phyloP scores from a whole-genome alignment of 331 rosid genomes.

The Phaseolus coccineus region DNA sequence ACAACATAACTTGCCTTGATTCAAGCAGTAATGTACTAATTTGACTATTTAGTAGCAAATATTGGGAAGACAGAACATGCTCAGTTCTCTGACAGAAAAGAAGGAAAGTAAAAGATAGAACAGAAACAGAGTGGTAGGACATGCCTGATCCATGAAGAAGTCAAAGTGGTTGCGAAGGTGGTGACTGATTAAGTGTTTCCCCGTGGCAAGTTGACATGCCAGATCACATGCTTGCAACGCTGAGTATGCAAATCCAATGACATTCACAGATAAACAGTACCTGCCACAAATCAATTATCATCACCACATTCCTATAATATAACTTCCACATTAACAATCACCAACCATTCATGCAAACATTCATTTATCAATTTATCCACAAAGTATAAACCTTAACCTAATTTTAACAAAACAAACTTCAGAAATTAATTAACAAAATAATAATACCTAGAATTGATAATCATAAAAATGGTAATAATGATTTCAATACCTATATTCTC shows the following conservation, averaged over 20 bases:
- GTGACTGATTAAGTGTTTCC: slow-evolving; percentile 61
- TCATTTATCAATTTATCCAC: not conserved
- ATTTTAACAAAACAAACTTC: not conserved
- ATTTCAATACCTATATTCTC: slow-evolving; percentile 79
- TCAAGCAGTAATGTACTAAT: not conserved
- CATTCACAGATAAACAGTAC: slow-evolving; percentile 85
- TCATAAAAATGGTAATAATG: not conserved
- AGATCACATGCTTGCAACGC: slow-evolving; percentile 81
- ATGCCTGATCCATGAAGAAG: slow-evolving; percentile 95
- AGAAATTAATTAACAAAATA: slow-evolving; percentile 15
- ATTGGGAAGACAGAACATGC: not conserved
- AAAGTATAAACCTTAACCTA: not conserved
- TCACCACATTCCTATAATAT: too few relatives aligned
- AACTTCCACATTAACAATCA: not conserved
- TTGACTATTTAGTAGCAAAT: not conserved
- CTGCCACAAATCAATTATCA: slow-evolving; percentile 53
- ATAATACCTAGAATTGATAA: too few relatives aligned
- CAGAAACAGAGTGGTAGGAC: slow-evolving; percentile 41
- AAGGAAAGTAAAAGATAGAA: not conserved
- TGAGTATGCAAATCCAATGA: slow-evolving; percentile 76
- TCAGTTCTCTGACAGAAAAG: not conserved
- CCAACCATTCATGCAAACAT: not conserved
- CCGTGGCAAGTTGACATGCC: slow-evolving; percentile 55
- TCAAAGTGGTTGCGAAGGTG: slow-evolving; percentile 69
- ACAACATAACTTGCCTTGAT: too few relatives aligned